Percentiles rank a stretch among this genome's conserved stretches.
phyloP scores from a whole-genome alignment of 148 eudicot species.

The Silene conica region DNA sequence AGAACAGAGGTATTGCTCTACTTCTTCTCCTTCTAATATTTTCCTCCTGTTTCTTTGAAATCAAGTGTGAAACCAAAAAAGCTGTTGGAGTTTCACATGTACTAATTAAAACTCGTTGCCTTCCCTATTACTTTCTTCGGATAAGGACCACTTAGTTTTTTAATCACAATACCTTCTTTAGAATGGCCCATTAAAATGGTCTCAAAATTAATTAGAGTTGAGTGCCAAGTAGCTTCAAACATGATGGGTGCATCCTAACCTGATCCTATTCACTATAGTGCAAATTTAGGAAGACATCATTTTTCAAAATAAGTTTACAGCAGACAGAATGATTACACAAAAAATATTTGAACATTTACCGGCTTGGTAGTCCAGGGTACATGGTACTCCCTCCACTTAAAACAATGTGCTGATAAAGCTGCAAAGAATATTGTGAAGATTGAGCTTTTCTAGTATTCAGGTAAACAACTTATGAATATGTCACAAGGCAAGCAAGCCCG shows the following conservation, averaged over 20 bases:
- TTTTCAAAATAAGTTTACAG: neutral
- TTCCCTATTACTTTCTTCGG: neutral
- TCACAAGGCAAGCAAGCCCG: neutral
- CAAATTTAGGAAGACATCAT: neutral
- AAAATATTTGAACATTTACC: conserved; percentile 42
- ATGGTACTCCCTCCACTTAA: conserved; percentile 97
- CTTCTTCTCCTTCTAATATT: neutral
- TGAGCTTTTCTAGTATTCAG: conserved; percentile 4
- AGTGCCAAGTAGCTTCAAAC: neutral
- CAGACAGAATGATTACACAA: neutral
- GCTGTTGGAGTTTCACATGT: too few relatives aligned
- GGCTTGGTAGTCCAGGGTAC: conserved; percentile 98
- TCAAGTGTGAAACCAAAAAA: too few relatives aligned
- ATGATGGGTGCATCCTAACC: neutral
- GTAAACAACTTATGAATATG: neutral
- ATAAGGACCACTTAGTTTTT: neutral
- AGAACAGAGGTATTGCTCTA: neutral
- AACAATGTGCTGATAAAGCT: conserved; percentile 98
- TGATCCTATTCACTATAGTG: neutral
- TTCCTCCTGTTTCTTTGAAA: neutral
- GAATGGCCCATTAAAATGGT: neutral
- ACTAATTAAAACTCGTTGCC: too few relatives aligned
- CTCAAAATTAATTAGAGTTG: too few relatives aligned
- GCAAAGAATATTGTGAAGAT: conserved; percentile 36
- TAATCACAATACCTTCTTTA: neutral